Evolutionary conservation across 148 eudicot genomes (phyloP), one percentile per base, ranked within the genome.

Genomic region (Camellia sinensis): DNA sequence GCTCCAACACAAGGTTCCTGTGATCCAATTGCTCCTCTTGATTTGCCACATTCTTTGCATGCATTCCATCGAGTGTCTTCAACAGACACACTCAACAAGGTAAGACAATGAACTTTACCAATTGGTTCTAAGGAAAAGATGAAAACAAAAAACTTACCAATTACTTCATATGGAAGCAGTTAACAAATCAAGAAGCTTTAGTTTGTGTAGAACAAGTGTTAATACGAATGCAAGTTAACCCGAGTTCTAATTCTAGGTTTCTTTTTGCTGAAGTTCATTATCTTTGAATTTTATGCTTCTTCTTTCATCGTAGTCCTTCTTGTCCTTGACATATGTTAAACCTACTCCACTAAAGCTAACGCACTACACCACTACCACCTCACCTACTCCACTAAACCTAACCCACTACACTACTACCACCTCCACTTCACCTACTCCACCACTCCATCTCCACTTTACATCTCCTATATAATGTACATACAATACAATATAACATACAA

Each of bases 1-100:
- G 82, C 81, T 74, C 95, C 93, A 67, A 71, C 81, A 52, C 86
- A 88, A 79, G 91, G 91, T 71, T 78, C 77, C 29, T 93, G 91
- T 82, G 98, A 96, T 71, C 99, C 98, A 4, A 87, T 96, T 80
- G 94, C 94, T 7, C 97, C 99, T 37, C 89, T 94, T 80, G 97
- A 96, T 82, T 78, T 94, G 83, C 98, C 98, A 61, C 95, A 96
- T 83, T 92, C 99, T 53, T 86, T 96, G 82, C 98, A 96, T 88
- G 92, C 97, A 71, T 87, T 96, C 85, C 88, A 88, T 18, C 97
- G 92, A 46, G 89, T 94, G 54, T 87, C 97, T 46, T 76, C 90
- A 21, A 72, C 84, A 65, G 97, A 96, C 79, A 89, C 91, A 68
- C 88, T 87, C 21, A 92, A 89, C 83, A 80, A 62, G 92, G 99